Base-by-base conservation (phyloP, 208 protist species). In the Borovskyia barvae region DNA sequence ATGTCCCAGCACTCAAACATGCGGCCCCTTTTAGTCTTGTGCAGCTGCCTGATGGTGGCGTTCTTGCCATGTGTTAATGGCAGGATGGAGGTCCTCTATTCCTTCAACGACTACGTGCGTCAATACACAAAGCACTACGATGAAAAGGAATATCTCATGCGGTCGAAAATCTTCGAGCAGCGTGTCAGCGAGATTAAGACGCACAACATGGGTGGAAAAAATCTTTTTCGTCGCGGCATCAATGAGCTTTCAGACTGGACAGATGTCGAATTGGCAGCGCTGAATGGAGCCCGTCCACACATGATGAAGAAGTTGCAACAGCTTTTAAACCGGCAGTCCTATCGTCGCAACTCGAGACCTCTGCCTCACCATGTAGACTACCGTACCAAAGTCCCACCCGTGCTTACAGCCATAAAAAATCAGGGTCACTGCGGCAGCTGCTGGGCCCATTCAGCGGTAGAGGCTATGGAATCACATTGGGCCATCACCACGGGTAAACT, bases 391-490 rank as follows among this genome's bases (percentile, higher is more conserved):
- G 33, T 68, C 33, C 75, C 72, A 0, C 66, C 81, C 14, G 50
- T 85, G 29, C 60, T 94, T 35, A 87, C 83, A 0, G 22, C 79
- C 5, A 51, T 94, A 25, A 92, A 92, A 41, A 80, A 93, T 59
- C 84, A 94, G 66, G 84, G 84, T 17, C 24, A 72, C 48, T 94
- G 88, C 55, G 88, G 86, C 20, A 87, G 73, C 40, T 95, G 86
- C 63, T 94, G 84, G 84, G 75, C 80, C 2, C 71, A 77, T 35
- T 79, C 73, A 1, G 72, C 86, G 1, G 72, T 80, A 3, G 82
- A 86, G 59, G 64, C 51, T 9, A 73, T 96, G 45, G 95, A 98
- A 66, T 86, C 80, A 11, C 82, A 84, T 49, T 82, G 68, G 51
- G 72, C 75, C 32, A 62, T 97, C 9, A 66, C 64, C 3, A 87